Evolutionary conservation across 345 rosid genomes (phyloP).

Genomic region (Acer yangbiense): DNA sequence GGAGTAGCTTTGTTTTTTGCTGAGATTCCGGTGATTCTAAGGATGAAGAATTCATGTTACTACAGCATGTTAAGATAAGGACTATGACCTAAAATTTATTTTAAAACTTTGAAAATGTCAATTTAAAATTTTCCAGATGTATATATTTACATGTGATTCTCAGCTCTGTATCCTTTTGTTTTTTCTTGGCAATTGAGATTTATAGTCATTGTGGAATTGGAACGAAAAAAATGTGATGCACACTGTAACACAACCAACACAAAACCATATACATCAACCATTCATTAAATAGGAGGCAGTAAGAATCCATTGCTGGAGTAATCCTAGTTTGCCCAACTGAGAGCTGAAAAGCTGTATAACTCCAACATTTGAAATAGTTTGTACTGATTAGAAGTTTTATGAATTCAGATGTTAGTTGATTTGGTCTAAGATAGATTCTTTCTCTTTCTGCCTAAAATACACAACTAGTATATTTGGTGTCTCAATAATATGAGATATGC

Average conservation of each 20-base stretch:
- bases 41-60: background rate
- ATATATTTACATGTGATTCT: background rate
- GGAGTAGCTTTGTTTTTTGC: background rate
- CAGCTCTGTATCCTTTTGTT: background rate
- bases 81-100: too few relatives aligned
- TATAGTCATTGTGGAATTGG: background rate
- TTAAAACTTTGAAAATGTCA: background rate
- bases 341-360: background rate
- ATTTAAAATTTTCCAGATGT: background rate
- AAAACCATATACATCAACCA: background rate
- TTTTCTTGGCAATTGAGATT: background rate
- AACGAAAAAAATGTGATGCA: background rate
- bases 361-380: background rate
- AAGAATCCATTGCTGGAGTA: background rate
- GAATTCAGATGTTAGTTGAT: background rate
- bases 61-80: too few relatives aligned
- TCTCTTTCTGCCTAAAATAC: background rate
- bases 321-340: background rate
- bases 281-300: background rate
- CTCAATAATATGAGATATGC: background rate
- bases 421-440: background rate
- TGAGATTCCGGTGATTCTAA: conserved; percentile 4
- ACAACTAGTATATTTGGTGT: background rate
- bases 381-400: background rate
- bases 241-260: background rate